Conservation (phyloP, 306 rosid genomes). For the Nissolia schottii region DNA sequence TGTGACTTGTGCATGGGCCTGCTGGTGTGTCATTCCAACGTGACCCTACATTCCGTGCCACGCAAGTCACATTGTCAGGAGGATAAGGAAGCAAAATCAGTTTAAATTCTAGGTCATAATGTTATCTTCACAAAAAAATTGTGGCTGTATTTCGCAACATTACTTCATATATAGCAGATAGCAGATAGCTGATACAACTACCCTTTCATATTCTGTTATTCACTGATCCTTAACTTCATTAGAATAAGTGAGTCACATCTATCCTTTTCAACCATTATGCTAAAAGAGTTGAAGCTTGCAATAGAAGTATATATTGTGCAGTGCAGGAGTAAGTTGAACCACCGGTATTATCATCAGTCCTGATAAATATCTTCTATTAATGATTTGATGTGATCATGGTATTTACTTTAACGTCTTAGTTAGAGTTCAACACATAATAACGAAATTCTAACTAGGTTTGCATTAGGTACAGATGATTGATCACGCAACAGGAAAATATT, state of each 20-base stretch:
- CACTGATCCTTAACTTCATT: not conserved
- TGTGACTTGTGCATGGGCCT: slow-evolving; percentile 53
- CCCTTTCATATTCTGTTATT: not conserved
- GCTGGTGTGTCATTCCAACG: slow-evolving; percentile 62
- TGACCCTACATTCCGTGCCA: slow-evolving; percentile 35
- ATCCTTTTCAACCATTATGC: not conserved
- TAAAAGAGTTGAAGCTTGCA: not conserved
- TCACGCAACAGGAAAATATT: no score
- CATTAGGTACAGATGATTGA: no score
- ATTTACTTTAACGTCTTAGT: no score
- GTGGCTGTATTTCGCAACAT: not conserved
- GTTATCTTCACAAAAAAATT: not conserved
- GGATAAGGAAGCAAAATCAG: no score
- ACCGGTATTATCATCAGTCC: not conserved
- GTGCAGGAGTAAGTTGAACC: not conserved
- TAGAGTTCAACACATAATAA: no score
- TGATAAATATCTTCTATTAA: not conserved
- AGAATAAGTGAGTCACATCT: not conserved
- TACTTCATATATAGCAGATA: not conserved
- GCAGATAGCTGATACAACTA: not conserved
- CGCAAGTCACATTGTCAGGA: no score
- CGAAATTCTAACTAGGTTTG: no score
- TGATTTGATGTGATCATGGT: no score
- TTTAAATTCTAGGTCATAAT: not conserved
- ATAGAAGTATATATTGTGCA: not conserved